These are phyloP conservation scores for Cochlearia excelsa DNA, from an alignment of 345 rosid species.

Conservation along the genomic window DNA sequence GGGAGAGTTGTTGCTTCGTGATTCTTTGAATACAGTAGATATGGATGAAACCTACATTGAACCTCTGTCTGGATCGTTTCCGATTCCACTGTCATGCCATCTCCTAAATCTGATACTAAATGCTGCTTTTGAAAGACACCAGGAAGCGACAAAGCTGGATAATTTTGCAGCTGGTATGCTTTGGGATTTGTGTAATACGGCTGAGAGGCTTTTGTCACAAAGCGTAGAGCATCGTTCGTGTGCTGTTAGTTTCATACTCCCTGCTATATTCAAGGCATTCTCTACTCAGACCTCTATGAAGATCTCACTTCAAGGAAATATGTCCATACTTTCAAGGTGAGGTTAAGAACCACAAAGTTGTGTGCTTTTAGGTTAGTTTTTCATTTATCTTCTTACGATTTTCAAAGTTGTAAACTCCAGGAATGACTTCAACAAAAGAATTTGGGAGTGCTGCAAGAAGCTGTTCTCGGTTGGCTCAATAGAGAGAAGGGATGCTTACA, in stretches of 20 bases:
- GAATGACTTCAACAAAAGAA: slow-evolving; percentile 52
- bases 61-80: slow-evolving; percentile 42
- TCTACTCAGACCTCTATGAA: slow-evolving; percentile 37
- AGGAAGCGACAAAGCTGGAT: slow-evolving; percentile 38
- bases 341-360: slow-evolving; percentile 18
- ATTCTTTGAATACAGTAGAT: slow-evolving; percentile 17
- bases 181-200: slow-evolving; percentile 61
- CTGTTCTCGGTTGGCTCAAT: slow-evolving; percentile 68
- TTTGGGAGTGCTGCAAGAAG: slow-evolving; percentile 78
- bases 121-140: slow-evolving; percentile 47
- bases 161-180: slow-evolving; percentile 52
- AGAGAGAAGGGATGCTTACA: slow-evolving; percentile 91
- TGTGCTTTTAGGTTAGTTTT: background rate
- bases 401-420: slow-evolving; percentile 40
- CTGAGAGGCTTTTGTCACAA: slow-evolving; percentile 63
- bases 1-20: slow-evolving; percentile 34
- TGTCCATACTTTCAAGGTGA: slow-evolving; percentile 53
- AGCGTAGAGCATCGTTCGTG: slow-evolving; percentile 76
- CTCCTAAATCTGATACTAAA: slow-evolving; percentile 54
- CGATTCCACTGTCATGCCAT: slow-evolving; percentile 62
- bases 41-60: slow-evolving; percentile 36
- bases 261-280: slow-evolving; percentile 65
- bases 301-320: slow-evolving; percentile 42
- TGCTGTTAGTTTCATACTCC: slow-evolving; percentile 65
- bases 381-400: background rate